These are phyloP conservation scores for Aspergillus sp. DNA, from an alignment of 2,329 filamentous ascomycete genomes.

Conservation along the genomic window DNA sequence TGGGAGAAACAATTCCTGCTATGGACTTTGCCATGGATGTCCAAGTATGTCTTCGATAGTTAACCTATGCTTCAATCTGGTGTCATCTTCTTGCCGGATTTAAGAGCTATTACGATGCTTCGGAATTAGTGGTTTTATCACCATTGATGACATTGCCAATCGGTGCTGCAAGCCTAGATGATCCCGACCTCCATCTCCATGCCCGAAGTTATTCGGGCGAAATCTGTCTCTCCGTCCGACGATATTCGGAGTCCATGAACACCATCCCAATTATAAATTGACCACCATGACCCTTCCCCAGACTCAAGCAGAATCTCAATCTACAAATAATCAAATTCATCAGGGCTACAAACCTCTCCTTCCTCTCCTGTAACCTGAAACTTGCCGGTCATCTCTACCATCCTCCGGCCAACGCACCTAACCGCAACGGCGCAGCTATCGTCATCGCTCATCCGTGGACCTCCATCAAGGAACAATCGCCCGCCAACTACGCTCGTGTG, in stretches of 20 bases:
- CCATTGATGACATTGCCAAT: no score
- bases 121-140: no score
- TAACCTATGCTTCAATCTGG: no score
- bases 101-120: no score
- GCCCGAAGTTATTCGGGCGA: no score
- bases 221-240: no score
- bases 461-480: constrained; percentile 34
- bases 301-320: not conserved
- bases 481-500: constrained; percentile 24
- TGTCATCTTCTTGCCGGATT: no score
- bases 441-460: constrained; percentile 26
- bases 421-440: constrained; percentile 15
- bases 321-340: not conserved
- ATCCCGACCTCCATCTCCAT: no score
- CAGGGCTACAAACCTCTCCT: constrained; percentile 4
- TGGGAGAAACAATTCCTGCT: no score
- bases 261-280: not conserved
- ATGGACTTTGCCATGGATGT: no score
- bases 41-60: no score
- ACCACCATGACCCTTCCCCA: not conserved
- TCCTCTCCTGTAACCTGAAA: constrained; percentile 6
- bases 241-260: not conserved
- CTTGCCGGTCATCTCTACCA: constrained; percentile 6
- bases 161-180: no score
- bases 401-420: constrained; percentile 1